Base-by-base conservation (phyloP, 306 rosid genomes). In the Rosa lucieae region DNA sequence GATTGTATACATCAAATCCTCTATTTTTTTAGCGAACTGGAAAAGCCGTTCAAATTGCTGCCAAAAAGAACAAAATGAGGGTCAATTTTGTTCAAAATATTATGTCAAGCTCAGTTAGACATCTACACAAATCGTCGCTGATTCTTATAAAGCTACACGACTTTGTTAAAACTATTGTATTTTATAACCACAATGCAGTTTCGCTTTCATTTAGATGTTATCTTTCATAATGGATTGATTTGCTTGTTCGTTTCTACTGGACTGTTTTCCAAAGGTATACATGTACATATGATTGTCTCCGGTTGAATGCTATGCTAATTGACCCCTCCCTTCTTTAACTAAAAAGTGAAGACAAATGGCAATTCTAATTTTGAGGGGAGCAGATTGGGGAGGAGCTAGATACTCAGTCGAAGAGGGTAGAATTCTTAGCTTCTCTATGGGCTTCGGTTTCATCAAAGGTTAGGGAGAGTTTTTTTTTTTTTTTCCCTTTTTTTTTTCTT, bases 11-110 rank as follows among this genome's bases (percentile, higher is more conserved):
- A 93, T 89, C 84, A 90, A 81, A 84, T 95, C 99, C 88, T 95
- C 99, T 59, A 93, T 93, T 86, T 77, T 90, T 84, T 87, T 85
- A 74, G 99, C 99, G 75, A 87, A 95, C 84, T 93, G 99, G 88
- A 95, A 93, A 79, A 95, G 96, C 70, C 98, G 91, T 75, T 95
- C 99, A 80, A 95, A 95, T 92, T 95, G 99, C 99, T 95, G 88
- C 83, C 65, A 79, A 79, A 80, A 68, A 47, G 58, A 71, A 74
- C 37, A 40, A 39, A 70, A 66, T 48, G 67, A 84, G 68, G 51
- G 18, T 21, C 42, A 13, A 13, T 37, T 47, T 20, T 18, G 12
- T 56, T 47, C 70, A 75, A 66, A 70, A 29, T 46, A 47, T 35
- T 3, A 49, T 42, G 26, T 23, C 37, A 5, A 76, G 46, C 71